Conservation (phyloP, 1,284 basidiomycete genomes). For the Apiotrichum montevideense region DNA sequence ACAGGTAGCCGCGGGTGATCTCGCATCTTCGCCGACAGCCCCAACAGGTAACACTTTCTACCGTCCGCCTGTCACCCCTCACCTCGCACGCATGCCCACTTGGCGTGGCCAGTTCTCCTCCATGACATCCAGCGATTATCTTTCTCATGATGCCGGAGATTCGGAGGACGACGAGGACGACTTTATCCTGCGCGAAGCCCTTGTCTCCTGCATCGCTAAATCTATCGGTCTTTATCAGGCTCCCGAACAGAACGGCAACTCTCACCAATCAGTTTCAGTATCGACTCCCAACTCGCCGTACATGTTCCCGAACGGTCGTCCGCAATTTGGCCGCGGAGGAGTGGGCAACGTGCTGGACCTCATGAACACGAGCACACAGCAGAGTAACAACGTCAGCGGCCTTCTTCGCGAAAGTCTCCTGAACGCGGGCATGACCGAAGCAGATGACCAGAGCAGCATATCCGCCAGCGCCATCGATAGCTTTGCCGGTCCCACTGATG, state of each 20-base stretch:
- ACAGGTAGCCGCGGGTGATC: conserved; percentile 50
- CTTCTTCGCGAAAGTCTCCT: conserved; percentile 47
- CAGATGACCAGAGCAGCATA: conserved; percentile 50
- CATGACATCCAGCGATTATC: not conserved
- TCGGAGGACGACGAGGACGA: conserved; percentile 24
- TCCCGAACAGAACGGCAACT: conserved; percentile 41
- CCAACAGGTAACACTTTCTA: conserved; percentile 36
- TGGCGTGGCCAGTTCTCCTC: conserved; percentile 9
- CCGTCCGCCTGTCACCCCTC: conserved; percentile 39
- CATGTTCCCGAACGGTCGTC: conserved; percentile 38
- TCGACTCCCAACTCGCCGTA: conserved; percentile 43
- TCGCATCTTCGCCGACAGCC: conserved; percentile 49
- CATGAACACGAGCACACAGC: conserved; percentile 41
- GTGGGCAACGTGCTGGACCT: conserved; percentile 80
- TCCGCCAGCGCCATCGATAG: conserved; percentile 56
- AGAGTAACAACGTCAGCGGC: conserved; percentile 57
- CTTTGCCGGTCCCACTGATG: conserved; percentile 17
- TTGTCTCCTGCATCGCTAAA: conserved; percentile 95
- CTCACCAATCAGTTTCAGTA: conserved; percentile 9
- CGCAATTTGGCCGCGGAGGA: conserved; percentile 48
- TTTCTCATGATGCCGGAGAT: conserved; percentile 1
- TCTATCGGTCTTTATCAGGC: conserved; percentile 93
- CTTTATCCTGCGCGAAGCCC: conserved; percentile 80
- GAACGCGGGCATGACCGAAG: conserved; percentile 82
- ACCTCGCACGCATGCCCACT: conserved; percentile 41